A percentile compares a stretch with the other conserved stretches of the same genome.
Evolutionary conservation across 345 rosid genomes (phyloP).

Genomic region (Eucalyptus erythrocorys): DNA sequence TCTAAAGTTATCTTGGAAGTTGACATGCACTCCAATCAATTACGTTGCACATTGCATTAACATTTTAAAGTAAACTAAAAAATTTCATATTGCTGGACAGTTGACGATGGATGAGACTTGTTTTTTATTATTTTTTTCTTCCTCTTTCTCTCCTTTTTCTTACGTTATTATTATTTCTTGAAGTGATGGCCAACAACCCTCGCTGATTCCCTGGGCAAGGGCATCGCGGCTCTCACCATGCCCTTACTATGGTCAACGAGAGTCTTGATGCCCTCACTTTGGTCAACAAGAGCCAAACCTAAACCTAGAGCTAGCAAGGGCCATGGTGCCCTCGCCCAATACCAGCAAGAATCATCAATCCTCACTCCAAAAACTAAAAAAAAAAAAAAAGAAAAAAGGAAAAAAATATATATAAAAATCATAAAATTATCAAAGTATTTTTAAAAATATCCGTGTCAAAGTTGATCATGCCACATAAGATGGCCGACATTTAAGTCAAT

Average conservation of each 20-base stretch:
- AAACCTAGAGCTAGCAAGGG: background rate
- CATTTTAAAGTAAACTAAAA: background rate
- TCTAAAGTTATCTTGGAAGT: background rate
- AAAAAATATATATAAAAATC: no score
- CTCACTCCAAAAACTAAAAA: background rate
- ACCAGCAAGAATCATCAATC: accelerated
- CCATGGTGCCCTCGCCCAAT: background rate
- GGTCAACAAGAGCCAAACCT: background rate
- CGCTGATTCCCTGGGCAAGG: accelerated
- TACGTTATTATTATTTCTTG: no score
- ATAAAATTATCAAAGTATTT: no score
- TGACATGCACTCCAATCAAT: background rate
- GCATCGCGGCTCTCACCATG: background rate
- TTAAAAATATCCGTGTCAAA: accelerated
- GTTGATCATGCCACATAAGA: accelerated
- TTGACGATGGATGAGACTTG: background rate
- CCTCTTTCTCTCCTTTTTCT: background rate
- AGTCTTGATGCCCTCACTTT: background rate
- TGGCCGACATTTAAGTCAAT: accelerated
- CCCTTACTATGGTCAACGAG: accelerated
- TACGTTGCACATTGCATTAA: background rate
- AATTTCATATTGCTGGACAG: background rate
- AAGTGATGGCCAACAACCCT: background rate
- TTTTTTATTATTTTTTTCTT: background rate
- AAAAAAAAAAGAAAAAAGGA: no score